phyloP scores from a whole-genome alignment of 495 filamentous ascomycete genomes.

The Parachaetomium inaequale region DNA sequence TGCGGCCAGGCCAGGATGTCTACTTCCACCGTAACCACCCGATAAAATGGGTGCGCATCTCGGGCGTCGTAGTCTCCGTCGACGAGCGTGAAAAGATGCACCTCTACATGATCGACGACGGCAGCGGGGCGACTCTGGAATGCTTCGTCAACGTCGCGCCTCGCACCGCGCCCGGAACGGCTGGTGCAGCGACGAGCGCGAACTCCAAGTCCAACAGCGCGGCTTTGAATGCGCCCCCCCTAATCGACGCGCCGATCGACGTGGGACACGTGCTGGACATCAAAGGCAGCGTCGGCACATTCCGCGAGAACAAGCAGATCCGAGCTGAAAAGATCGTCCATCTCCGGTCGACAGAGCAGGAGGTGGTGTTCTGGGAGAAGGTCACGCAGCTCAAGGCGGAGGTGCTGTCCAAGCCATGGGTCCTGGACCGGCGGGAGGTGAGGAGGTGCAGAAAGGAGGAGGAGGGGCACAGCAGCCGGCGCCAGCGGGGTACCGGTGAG shows the following conservation, averaged over 20 bases:
- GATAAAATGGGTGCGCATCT: conserved; percentile 75
- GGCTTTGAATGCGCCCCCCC: neutral
- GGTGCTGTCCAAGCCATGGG: conserved; percentile 67
- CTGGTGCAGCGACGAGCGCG: conserved; percentile 9
- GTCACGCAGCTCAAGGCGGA: conserved; percentile 57
- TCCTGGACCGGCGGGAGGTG: conserved; percentile 52
- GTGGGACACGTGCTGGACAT: conserved; percentile 70
- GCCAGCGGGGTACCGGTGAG: conserved; percentile 39
- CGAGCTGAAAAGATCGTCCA: conserved; percentile 62
- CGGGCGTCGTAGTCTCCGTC: conserved; percentile 73
- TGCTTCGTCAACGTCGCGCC: conserved; percentile 30
- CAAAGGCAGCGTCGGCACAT: conserved; percentile 67
- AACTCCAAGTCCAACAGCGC: conserved; percentile 9
- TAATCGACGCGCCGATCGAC: conserved; percentile 44
- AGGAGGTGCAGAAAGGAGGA: conserved; percentile 51
- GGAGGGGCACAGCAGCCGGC: conserved; percentile 32
- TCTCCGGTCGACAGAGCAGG: conserved; percentile 63
- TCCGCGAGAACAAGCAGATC: conserved; percentile 62
- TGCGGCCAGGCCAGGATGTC: conserved; percentile 59
- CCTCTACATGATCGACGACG: conserved; percentile 77
- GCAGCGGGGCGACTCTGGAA: conserved; percentile 74
- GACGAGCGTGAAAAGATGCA: conserved; percentile 59
- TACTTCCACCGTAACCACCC: conserved; percentile 87
- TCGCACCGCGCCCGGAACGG: conserved; percentile 17
- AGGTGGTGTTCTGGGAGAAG: conserved; percentile 74